Evolutionary conservation across 73 alveolate genomes (phyloP).

Genomic region (Paramecium octaurelia): DNA sequence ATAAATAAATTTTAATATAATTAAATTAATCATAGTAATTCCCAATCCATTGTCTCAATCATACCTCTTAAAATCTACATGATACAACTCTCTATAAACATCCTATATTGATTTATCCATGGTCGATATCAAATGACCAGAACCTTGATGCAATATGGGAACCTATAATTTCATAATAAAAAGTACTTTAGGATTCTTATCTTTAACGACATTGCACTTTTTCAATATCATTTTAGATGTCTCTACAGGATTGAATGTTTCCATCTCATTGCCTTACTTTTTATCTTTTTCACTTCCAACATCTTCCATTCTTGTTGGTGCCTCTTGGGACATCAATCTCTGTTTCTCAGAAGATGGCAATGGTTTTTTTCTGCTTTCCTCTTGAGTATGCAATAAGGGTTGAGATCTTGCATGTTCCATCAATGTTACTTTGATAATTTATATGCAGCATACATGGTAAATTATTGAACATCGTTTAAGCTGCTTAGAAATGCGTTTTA

Average conservation of each 20-base stretch:
- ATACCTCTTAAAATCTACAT: slow-evolving; percentile 45
- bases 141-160: not conserved
- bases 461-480: slow-evolving; percentile 51
- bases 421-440: not conserved
- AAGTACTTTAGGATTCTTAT: slow-evolving; percentile 53
- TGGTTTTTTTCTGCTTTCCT: not conserved
- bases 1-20: not conserved
- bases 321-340: not conserved
- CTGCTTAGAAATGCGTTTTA: slow-evolving; percentile 60
- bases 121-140: slow-evolving; percentile 58
- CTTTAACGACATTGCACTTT: slow-evolving; percentile 55
- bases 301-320: not conserved
- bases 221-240: slow-evolving; percentile 51
- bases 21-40: not conserved
- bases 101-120: slow-evolving; percentile 59
- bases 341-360: not conserved
- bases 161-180: not conserved
- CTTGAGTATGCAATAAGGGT: not conserved
- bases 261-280: slow-evolving; percentile 44
- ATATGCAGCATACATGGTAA: slow-evolving; percentile 23
- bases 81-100: slow-evolving; percentile 46
- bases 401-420: slow-evolving; percentile 32
- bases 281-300: not conserved
- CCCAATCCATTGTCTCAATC: not conserved
- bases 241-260: slow-evolving; percentile 61